Conservation (phyloP, 208 protist genomes). For the Acanthamoeba culbertsoni region DNA sequence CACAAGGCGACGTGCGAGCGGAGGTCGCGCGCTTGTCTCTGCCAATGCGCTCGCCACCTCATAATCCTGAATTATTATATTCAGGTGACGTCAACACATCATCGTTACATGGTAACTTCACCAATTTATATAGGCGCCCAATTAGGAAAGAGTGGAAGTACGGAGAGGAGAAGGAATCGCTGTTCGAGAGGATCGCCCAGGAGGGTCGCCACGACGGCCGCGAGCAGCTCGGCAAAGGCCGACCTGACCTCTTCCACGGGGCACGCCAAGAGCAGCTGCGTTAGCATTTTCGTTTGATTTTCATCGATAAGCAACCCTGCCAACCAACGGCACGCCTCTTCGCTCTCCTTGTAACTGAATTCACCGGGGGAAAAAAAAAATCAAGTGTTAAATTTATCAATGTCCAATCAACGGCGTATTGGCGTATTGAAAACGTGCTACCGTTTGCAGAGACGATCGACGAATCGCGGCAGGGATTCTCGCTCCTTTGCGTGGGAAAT, state of each 20-base stretch:
- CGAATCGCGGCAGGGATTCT: background rate
- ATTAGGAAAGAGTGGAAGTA: background rate
- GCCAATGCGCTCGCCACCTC: background rate
- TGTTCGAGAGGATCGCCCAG: background rate
- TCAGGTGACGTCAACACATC: background rate
- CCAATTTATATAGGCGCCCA: background rate
- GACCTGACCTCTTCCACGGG: conserved; percentile 1
- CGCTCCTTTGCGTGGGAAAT: conserved; percentile 32
- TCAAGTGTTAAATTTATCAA: background rate
- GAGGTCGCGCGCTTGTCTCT: background rate
- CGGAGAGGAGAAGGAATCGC: background rate
- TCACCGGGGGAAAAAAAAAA: background rate
- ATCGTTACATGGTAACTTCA: background rate
- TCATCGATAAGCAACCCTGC: background rate
- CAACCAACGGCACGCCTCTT: background rate
- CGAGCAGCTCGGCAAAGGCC: background rate
- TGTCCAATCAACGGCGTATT: background rate
- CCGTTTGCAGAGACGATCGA: background rate
- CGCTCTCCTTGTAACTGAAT: background rate
- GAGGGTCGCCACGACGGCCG: background rate
- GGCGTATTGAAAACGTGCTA: background rate
- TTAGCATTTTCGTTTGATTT: background rate
- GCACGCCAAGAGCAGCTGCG: background rate
- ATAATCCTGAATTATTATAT: background rate
- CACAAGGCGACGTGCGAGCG: background rate